Conservation (phyloP, 2,329 filamentous ascomycete species). For the Fusarium sp. region DNA sequence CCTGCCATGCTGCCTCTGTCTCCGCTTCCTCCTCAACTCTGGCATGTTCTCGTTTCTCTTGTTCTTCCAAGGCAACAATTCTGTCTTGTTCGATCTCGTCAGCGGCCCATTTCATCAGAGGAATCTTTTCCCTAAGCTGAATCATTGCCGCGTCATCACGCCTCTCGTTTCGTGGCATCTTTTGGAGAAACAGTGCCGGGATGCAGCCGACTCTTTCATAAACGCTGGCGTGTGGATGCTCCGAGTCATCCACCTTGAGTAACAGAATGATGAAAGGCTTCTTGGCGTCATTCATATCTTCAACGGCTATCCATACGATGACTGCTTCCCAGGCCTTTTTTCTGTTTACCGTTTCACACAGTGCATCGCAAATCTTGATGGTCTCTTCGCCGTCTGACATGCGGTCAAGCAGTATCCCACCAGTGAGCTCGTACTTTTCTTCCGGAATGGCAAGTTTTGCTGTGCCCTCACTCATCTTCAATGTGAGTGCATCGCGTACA, state of each 20-base stretch:
- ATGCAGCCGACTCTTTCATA: slow-evolving; percentile 1
- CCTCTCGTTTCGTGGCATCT: background rate
- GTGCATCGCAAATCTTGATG: background rate
- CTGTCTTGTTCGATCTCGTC: background rate
- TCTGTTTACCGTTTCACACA: background rate
- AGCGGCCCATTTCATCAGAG: background rate
- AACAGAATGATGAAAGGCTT: background rate
- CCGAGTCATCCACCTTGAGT: background rate
- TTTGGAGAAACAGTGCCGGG: background rate
- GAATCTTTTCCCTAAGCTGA: background rate
- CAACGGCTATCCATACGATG: background rate
- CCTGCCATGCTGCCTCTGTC: too few species aligned
- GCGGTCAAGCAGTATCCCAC: background rate
- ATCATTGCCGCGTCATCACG: background rate
- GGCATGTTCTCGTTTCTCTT: background rate
- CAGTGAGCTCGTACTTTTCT: background rate
- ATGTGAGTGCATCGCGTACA: background rate
- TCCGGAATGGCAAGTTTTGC: background rate
- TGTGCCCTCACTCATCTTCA: background rate
- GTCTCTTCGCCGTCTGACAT: background rate
- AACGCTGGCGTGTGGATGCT: background rate
- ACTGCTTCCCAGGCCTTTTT: background rate
- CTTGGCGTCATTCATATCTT: background rate
- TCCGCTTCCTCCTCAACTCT: background rate
- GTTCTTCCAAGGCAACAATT: background rate